These are phyloP conservation scores for Chaetomium cochliodes DNA, from an alignment of 495 filamentous ascomycete genomes.

Conservation along the genomic window DNA sequence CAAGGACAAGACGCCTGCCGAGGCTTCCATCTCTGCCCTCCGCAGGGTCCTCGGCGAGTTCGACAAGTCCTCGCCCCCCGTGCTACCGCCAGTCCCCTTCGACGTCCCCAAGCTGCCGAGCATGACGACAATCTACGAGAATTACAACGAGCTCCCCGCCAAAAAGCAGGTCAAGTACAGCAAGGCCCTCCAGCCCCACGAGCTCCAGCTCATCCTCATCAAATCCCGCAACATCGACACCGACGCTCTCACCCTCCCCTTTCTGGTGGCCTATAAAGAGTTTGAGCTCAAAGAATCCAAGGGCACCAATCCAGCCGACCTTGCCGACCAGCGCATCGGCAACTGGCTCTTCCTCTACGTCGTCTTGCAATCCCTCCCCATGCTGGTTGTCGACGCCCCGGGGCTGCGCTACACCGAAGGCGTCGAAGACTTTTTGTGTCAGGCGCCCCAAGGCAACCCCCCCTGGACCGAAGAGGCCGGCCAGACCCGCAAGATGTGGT, in stretches of 20 bases:
- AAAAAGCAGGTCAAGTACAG: slow-evolving; percentile 69
- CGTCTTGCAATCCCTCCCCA: slow-evolving; percentile 82
- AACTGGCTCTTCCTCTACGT: slow-evolving; percentile 96
- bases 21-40: slow-evolving; percentile 52
- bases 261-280: slow-evolving; percentile 75
- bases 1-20: slow-evolving; percentile 35
- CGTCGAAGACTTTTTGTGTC: slow-evolving; percentile 96
- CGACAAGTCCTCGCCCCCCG: slow-evolving; percentile 81
- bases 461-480: slow-evolving; percentile 82
- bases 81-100: slow-evolving; percentile 88
- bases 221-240: slow-evolving; percentile 73
- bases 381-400: slow-evolving; percentile 85
- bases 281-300: slow-evolving; percentile 76
- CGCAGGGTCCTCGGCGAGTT: slow-evolving; percentile 80
- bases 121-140: slow-evolving; percentile 59
- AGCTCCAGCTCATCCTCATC: slow-evolving; percentile 69
- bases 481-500: slow-evolving; percentile 69
- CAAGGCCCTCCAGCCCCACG: slow-evolving; percentile 70
- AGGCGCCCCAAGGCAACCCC: slow-evolving; percentile 74
- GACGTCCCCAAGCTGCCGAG: slow-evolving; percentile 78
- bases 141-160: slow-evolving; percentile 58
- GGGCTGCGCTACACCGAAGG: slow-evolving; percentile 71
- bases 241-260: slow-evolving; percentile 55
- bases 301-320: slow-evolving; percentile 67
- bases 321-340: slow-evolving; percentile 74